Conservation (phyloP, 2,329 filamentous ascomycete genomes). For the Cladosporium sp. region DNA sequence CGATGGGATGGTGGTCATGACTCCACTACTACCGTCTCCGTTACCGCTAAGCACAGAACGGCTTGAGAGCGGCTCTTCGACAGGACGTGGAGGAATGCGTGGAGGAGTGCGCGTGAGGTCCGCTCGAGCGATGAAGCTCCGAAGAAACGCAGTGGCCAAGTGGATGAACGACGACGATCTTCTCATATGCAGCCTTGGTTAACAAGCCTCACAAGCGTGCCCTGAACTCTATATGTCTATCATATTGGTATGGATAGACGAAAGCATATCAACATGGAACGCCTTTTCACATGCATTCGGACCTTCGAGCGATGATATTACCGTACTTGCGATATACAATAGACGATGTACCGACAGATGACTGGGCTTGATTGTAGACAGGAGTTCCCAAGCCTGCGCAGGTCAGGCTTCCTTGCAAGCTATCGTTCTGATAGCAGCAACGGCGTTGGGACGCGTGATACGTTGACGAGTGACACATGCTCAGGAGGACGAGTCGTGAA, state of each 20-base stretch:
- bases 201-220: background rate
- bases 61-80: background rate
- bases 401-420: background rate
- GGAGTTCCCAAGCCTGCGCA: background rate
- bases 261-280: constrained; percentile 1
- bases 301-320: background rate
- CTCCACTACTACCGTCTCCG: background rate
- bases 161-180: background rate
- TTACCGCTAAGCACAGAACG: background rate
- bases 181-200: background rate
- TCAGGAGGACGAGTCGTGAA: constrained; percentile 4
- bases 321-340: background rate
- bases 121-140: background rate
- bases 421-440: constrained; percentile 2
- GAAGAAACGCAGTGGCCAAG: background rate
- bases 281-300: background rate
- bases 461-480: background rate
- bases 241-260: background rate
- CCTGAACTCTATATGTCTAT: background rate
- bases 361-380: background rate
- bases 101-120: constrained; percentile 13
- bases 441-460: constrained; percentile 6
- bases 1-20: constrained; percentile 1
- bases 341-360: background rate
- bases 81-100: constrained; percentile 2